Evolutionary conservation across 2,329 filamentous ascomycete species (phyloP), one percentile per base, ranked within the genome.

Genomic region (Paecilomyces sp.): DNA sequence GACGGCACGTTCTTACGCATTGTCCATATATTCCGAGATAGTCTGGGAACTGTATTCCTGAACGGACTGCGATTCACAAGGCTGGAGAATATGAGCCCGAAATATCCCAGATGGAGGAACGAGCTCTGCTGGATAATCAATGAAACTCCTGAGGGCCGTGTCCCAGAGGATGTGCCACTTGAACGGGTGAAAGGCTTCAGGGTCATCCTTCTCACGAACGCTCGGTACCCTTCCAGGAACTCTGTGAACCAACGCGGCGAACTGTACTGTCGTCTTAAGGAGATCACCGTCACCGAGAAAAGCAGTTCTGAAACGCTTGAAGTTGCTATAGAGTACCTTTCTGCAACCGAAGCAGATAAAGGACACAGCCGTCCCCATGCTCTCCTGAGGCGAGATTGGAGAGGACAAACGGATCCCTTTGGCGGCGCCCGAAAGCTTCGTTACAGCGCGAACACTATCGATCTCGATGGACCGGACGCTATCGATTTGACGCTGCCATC

Each of bases 181-280:
- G 56, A 63, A 0, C 61, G 74, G 0, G 73, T 87, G 0, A 65
- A 75, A 1, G 62, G 70, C 1, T 70, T 77, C 6, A 73, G 83
- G 0, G 68, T 67, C 0, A 70, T 89, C 0, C 67, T 77, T 0
- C 71, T 81, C 1, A 90, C 87, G 0, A 91, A 90, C 60, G 69
- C 77, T 0, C 64, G 70, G 0, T 85, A 79, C 52, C 81, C 82
- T 0, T 59, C 59, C 2, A 55, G 64, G 52, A 58, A 60, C 67
- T 12, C 54, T 64, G 36, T 18, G 56, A 68, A 0, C 73, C 75
- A 68, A 1, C 65, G 71, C 13, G 79, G 75, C 0, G 67, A 71
- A 1, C 57, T 77, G 0, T 73, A 65, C 34, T 76, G 72, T 54
- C 70, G 76, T 0, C 52, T 73, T 13, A 76, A 72, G 53, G 66